Conservation (phyloP, 148 eudicot species). For the Chenopodium suecicum region DNA sequence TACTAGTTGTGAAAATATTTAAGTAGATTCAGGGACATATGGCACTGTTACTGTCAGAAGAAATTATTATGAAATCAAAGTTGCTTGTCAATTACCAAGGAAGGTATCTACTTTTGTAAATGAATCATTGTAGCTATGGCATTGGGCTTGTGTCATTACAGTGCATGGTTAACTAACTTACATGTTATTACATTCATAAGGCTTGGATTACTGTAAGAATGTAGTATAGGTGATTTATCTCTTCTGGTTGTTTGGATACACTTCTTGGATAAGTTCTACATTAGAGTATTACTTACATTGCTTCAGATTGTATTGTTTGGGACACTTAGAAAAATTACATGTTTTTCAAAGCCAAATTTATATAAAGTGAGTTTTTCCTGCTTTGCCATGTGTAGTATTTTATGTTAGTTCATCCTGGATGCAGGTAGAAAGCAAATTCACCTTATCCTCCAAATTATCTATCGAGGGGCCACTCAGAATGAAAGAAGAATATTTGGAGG, state of each 20-base stretch:
- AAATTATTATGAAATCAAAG: neutral
- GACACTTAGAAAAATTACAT: neutral
- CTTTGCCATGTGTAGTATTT: neutral
- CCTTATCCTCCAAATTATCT: constrained; percentile 55
- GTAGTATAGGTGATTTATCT: neutral
- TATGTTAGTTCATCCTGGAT: constrained; percentile 26
- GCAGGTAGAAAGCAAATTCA: constrained; percentile 78
- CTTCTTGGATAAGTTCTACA: neutral
- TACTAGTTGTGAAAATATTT: too few relatives aligned
- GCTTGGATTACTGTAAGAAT: neutral
- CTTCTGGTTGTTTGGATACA: neutral
- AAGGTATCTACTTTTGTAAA: neutral
- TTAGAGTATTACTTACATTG: neutral
- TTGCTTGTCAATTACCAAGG: neutral
- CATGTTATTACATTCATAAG: neutral
- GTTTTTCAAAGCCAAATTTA: neutral
- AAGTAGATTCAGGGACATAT: neutral
- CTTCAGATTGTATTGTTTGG: neutral
- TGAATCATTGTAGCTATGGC: neutral
- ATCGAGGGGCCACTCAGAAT: constrained; percentile 89
- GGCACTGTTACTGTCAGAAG: neutral
- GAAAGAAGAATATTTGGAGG: constrained; percentile 84
- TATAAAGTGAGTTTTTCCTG: neutral
- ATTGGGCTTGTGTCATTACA: neutral
- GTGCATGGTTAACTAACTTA: neutral